Evolutionary conservation across 129 eudicot species (phyloP).

Genomic region (Artemisia annua): DNA sequence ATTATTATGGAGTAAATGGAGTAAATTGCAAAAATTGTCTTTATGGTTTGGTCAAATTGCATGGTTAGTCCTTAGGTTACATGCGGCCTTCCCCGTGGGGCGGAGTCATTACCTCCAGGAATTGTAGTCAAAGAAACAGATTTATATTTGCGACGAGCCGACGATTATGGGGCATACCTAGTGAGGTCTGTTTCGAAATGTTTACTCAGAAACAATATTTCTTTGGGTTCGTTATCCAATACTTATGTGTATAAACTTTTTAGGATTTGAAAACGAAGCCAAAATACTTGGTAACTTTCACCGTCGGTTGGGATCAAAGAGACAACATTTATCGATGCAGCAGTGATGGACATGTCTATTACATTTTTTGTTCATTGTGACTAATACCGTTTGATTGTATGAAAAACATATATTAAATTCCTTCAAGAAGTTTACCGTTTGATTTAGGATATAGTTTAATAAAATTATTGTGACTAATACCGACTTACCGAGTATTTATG

Average conservation of each 20-base stretch:
- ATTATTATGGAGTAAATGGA: too few relatives aligned
- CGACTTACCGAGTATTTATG: too few relatives aligned
- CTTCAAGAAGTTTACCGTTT: too few relatives aligned
- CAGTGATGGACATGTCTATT: background rate
- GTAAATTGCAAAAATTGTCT: too few relatives aligned
- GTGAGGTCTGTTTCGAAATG: constrained; percentile 53
- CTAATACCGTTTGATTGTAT: too few relatives aligned
- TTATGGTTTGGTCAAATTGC: too few relatives aligned
- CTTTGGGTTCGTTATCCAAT: background rate
- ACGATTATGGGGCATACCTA: constrained; percentile 76
- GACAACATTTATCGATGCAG: constrained; percentile 32
- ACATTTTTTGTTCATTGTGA: too few relatives aligned
- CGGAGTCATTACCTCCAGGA: constrained; percentile 78
- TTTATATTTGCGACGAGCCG: constrained; percentile 67
- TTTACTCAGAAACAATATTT: constrained; percentile 4
- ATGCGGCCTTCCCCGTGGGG: constrained; percentile 94
- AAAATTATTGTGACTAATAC: too few relatives aligned
- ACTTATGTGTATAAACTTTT: constrained; percentile 12
- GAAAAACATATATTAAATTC: too few relatives aligned
- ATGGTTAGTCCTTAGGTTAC: too few relatives aligned
- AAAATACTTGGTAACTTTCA: constrained; percentile 46
- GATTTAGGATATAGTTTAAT: too few relatives aligned
- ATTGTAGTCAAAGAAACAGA: constrained; percentile 74
- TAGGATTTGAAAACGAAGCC: constrained; percentile 42
- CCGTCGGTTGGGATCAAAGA: constrained; percentile 45